Base-by-base conservation (phyloP, 2,329 filamentous ascomycete genomes). In the Leptosphaerulina australis region DNA sequence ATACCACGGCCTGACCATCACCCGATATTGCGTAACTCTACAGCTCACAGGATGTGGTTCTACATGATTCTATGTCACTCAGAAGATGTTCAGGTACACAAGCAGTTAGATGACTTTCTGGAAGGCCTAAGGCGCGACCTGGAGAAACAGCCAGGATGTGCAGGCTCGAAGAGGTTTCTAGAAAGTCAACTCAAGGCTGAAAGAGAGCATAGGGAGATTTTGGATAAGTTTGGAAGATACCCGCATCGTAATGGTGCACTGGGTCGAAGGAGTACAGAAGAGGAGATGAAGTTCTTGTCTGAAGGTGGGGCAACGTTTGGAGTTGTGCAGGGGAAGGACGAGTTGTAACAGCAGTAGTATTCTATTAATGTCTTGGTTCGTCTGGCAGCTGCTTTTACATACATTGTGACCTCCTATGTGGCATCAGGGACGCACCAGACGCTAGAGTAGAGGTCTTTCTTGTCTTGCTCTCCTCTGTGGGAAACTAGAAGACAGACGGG, bases 41-140 rank as follows among this genome's bases (percentile, higher is more conserved):
- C 53, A 0, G 63, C 69, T 7, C 76, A 78, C 35, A 76, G 81
- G 2, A 67, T 70, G 15, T 88, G 84, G 83, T 81, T 86, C 60
- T 80, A 80, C 59, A 69, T 87, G 60, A 83, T 85, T 0, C 67
- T 87, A 5, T 78, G 82, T 76, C 85, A 88, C 65, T 80, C 80
- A 0, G 83, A 86, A 63, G 69, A 78, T 17, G 41, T 77, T 1
- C 60, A 68, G 0, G 67, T 72, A 3, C 83, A 85, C 48, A 65
- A 79, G 8, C 44, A 66, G 21, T 70, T 74, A 3, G 47, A 69
- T 0, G 54, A 58, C 4, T 65, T 73, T 15, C 68, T 74, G 17
- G 64, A 58, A 1, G 62, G 66, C 5, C 64, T 76, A 25, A 57
- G 56, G 20, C 53, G 49, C 1, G 75, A 78, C 24, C 57, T 75